These are phyloP conservation scores for Uromyces viciae-fabae DNA, from an alignment of 1,284 basidiomycete genomes.

Conservation along the genomic window DNA sequence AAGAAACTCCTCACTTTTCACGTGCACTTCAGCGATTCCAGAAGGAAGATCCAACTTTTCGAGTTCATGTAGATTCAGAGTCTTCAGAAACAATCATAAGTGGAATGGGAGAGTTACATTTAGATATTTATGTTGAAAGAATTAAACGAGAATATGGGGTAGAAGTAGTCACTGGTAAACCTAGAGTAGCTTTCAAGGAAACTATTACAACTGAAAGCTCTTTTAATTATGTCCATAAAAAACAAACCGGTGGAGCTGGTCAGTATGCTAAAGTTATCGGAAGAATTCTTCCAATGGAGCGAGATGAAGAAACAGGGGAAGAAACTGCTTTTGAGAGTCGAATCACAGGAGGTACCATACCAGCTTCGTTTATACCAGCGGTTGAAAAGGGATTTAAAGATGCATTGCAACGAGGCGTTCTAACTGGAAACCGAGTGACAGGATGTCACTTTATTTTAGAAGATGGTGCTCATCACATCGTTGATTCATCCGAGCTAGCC, in stretches of 20 bases:
- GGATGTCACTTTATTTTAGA: conserved; percentile 83
- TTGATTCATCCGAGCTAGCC: conserved; percentile 94
- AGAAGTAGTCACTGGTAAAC: conserved; percentile 88
- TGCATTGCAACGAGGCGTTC: conserved; percentile 82
- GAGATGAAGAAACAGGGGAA: conserved; percentile 43
- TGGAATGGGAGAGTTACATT: conserved; percentile 97
- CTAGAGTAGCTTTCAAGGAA: conserved; percentile 94
- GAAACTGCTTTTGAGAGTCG: conserved; percentile 74
- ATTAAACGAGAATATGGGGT: conserved; percentile 98
- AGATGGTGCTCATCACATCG: conserved; percentile 89
- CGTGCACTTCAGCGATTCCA: conserved; percentile 96
- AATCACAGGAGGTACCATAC: conserved; percentile 89
- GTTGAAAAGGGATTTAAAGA: conserved; percentile 97
- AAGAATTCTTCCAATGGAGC: conserved; percentile 82
- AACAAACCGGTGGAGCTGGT: conserved; percentile 95
- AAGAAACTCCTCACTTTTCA: conserved; percentile 92
- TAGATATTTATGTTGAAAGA: conserved; percentile 98
- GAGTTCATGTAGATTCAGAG: conserved; percentile 88
- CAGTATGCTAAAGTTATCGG: conserved; percentile 93
- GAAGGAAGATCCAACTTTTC: conserved; percentile 98
- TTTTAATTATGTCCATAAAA: conserved; percentile 95
- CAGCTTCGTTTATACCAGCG: conserved; percentile 85
- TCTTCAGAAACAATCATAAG: conserved; percentile 99
- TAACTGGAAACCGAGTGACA: conserved; percentile 83
- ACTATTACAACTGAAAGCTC: conserved; percentile 76